Evolutionary conservation across 495 filamentous ascomycete genomes (phyloP), one percentile per base, ranked within the genome.

Genomic region (Xylaria nigripes): DNA sequence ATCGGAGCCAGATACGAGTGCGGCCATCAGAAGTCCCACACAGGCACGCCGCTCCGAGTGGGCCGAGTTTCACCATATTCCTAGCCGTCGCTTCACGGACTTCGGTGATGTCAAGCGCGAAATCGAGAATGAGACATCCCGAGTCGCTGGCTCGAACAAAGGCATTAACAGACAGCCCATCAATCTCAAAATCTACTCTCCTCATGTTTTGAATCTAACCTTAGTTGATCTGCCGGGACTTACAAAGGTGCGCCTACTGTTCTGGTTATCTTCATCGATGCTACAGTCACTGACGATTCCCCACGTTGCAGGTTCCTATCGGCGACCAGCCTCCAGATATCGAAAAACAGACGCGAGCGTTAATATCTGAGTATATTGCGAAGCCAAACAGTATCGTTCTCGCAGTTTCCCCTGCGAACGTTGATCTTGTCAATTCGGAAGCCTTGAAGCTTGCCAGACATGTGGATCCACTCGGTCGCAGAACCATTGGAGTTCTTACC

Each of bases 361-460:
- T 99, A 54, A 99, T 99, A 56, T 82, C 91, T 50, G 93, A 99
- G 74, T 99, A 99, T 63, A 99, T 96, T 60, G 93, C 93, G 10
- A 99, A 99, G 69, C 93, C 93, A 6, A 99, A 99, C 76, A 97
- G 90, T 67, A 95, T 99, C 66, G 85, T 99, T 59, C 77, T 99
- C 30, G 93, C 93, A 45, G 93, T 99, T 6, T 99, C 93, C 3
- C 93, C 93, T 0, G 93, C 93, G 13, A 99, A 99, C 68, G 94
- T 97, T 51, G 93, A 97, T 63, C 81, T 99, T 60, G 93, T 99
- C 69, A 99, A 99, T 70, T 97, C 94, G 24, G 93, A 99, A 70
- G 90, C 93, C 9, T 73, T 99, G 59, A 99, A 99, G 68, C 86
- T 99, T 47, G 93, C 93, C 51, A 82, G 93, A 19, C 89, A 97